Conservation (phyloP, 768 basidiomycete genomes). For the Tricholoma furcatifolium region DNA sequence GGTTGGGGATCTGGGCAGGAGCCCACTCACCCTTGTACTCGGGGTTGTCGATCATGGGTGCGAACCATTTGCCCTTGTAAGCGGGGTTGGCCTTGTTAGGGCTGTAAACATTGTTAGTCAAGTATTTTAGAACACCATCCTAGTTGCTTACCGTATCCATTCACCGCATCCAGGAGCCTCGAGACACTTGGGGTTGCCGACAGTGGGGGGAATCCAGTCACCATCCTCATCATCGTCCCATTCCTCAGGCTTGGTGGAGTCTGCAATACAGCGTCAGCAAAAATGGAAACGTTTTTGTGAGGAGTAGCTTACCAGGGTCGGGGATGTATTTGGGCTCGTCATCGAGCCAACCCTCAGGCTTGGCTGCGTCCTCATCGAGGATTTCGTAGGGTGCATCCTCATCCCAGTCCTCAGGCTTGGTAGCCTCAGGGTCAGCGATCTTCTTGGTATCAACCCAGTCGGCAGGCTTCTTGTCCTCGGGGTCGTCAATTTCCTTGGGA, state of each 20-base stretch:
- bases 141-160: conserved; percentile 71
- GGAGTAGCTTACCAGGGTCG: conserved; percentile 70
- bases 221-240: conserved; percentile 99
- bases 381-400: conserved; percentile 95
- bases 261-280: conserved; percentile 29
- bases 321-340: conserved; percentile 77
- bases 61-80: conserved; percentile 98
- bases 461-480: conserved; percentile 84
- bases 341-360: conserved; percentile 96
- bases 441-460: conserved; percentile 91
- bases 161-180: conserved; percentile 92
- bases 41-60: conserved; percentile 95
- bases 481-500: conserved; percentile 88
- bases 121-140: not conserved
- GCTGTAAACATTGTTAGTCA: conserved; percentile 32
- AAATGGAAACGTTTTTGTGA: not conserved
- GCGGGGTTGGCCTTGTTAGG: conserved; percentile 88
- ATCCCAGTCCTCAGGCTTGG: conserved; percentile 97
- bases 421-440: conserved; percentile 83
- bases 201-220: conserved; percentile 92
- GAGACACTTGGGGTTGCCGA: conserved; percentile 88
- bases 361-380: conserved; percentile 79
- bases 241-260: conserved; percentile 94
- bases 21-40: conserved; percentile 96
- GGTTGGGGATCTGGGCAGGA: conserved; percentile 89